Conservation (phyloP, 495 filamentous ascomycete genomes). For the Pseudomonodictys pantanalensis region DNA sequence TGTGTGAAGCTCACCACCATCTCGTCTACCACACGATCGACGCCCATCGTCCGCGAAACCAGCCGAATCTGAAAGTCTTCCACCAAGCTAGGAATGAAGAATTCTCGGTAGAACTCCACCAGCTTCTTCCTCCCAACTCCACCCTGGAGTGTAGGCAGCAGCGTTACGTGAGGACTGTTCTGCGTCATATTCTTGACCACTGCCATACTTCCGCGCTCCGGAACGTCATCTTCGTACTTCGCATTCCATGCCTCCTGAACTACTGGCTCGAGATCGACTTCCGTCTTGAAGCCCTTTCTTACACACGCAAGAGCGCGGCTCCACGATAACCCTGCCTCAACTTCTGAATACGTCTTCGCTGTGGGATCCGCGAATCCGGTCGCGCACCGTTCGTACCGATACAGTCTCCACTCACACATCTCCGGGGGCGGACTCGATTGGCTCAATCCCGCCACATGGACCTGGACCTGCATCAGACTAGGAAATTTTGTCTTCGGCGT, state of each 20-base stretch:
- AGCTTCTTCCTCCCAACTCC: slow-evolving; percentile 38
- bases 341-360: slow-evolving; percentile 51
- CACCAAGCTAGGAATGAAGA: slow-evolving; percentile 39
- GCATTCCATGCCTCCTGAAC: slow-evolving; percentile 16
- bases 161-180: slow-evolving; percentile 39
- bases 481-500: slow-evolving; percentile 50
- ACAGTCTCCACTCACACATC: slow-evolving; percentile 20
- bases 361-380: slow-evolving; percentile 59
- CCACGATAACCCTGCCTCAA: slow-evolving; percentile 55
- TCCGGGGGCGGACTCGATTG: slow-evolving; percentile 30
- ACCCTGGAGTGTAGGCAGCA: slow-evolving; percentile 39
- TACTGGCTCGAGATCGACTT: slow-evolving; percentile 23
- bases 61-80: slow-evolving; percentile 37
- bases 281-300: slow-evolving; percentile 37
- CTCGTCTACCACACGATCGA: slow-evolving; percentile 42
- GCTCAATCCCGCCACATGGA: slow-evolving; percentile 52
- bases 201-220: slow-evolving; percentile 29
- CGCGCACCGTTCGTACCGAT: slow-evolving; percentile 20
- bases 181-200: slow-evolving; percentile 38
- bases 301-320: slow-evolving; percentile 50
- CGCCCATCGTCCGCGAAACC: slow-evolving; percentile 38
- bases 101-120: slow-evolving; percentile 40
- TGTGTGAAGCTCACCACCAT: slow-evolving; percentile 43
- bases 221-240: slow-evolving; percentile 20
- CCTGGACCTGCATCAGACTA: slow-evolving; percentile 47